phyloP scores from a whole-genome alignment of 352 stramenopile species.

The Pythium aquatile region DNA sequence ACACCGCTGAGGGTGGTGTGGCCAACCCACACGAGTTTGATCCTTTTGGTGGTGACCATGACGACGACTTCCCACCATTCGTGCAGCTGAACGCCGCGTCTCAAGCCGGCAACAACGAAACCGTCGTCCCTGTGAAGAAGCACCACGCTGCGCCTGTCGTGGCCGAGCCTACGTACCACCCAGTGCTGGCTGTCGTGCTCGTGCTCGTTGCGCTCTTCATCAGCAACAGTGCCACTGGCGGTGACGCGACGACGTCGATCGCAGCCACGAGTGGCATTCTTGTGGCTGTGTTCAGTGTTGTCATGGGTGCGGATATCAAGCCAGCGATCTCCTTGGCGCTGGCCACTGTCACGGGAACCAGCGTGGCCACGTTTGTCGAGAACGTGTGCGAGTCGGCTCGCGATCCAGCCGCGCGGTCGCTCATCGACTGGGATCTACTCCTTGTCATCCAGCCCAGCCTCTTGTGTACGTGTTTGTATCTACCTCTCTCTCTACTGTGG shows the following conservation, averaged over 20 bases:
- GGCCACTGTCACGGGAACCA: conserved; percentile 13
- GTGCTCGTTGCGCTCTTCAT: conserved; percentile 22
- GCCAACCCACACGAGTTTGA: neutral
- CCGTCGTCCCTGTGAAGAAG: conserved; percentile 1
- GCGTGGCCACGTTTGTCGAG: conserved; percentile 19
- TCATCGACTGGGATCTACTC: conserved; percentile 29
- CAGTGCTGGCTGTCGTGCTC: conserved; percentile 21
- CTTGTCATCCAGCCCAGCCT: conserved; percentile 22
- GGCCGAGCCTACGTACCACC: conserved; percentile 10
- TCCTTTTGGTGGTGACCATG: neutral
- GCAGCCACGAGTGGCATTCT: conserved; percentile 18
- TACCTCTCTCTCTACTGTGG: neutral
- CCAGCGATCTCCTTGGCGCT: conserved; percentile 17
- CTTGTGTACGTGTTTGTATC: conserved; percentile 10
- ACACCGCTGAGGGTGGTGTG: conserved; percentile 7
- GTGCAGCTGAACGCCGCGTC: conserved; percentile 5
- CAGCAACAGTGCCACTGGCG: conserved; percentile 9
- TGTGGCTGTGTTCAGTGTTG: conserved; percentile 19
- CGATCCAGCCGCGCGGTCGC: conserved; percentile 1
- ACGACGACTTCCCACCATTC: conserved; percentile 6
- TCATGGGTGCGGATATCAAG: conserved; percentile 14
- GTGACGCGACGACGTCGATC: conserved; percentile 8
- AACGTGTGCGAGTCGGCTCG: conserved; percentile 17
- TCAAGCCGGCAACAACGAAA: conserved; percentile 13
- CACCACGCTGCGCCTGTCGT: neutral